Conservation (phyloP, 768 basidiomycete species). For the Mycena belliarum region DNA sequence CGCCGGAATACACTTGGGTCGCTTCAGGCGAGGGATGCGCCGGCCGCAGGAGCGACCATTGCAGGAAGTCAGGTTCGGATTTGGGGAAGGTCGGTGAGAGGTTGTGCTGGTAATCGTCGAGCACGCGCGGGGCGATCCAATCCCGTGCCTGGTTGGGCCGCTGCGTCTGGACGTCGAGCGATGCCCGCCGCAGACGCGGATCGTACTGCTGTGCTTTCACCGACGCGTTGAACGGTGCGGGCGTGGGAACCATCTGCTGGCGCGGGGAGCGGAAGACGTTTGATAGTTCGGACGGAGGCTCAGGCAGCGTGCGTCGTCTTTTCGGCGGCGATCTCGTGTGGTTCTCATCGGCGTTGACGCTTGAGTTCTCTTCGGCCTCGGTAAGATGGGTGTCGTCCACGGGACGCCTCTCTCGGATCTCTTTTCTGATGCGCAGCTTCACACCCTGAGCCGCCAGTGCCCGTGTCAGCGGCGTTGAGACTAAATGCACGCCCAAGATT, state of each 20-base stretch:
- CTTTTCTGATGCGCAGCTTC: constrained; percentile 44
- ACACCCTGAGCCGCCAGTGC: constrained; percentile 45
- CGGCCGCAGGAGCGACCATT: constrained; percentile 6
- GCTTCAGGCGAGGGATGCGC: constrained; percentile 5
- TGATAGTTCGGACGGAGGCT: background rate
- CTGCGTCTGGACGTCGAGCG: background rate
- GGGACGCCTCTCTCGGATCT: constrained; percentile 25
- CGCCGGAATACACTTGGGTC: background rate
- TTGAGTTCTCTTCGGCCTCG: background rate
- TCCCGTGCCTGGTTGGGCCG: background rate
- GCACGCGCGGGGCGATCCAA: background rate
- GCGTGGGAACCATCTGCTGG: background rate
- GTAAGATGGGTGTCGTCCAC: background rate
- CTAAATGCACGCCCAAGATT: constrained; percentile 20
- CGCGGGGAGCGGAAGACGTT: background rate
- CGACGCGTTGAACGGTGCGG: background rate
- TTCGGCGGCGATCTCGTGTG: constrained; percentile 16
- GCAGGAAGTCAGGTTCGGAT: background rate
- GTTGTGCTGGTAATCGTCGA: background rate
- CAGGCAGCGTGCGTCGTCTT: constrained; percentile 11
- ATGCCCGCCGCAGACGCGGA: background rate
- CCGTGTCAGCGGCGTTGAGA: constrained; percentile 40
- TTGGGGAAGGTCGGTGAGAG: background rate
- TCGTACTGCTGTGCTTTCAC: background rate
- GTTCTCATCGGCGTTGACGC: background rate